Percentiles rank a stretch among this genome's conserved stretches.
Evolutionary conservation across 495 filamentous ascomycete genomes (phyloP).

Genomic region (Emericellopsis terricola): DNA sequence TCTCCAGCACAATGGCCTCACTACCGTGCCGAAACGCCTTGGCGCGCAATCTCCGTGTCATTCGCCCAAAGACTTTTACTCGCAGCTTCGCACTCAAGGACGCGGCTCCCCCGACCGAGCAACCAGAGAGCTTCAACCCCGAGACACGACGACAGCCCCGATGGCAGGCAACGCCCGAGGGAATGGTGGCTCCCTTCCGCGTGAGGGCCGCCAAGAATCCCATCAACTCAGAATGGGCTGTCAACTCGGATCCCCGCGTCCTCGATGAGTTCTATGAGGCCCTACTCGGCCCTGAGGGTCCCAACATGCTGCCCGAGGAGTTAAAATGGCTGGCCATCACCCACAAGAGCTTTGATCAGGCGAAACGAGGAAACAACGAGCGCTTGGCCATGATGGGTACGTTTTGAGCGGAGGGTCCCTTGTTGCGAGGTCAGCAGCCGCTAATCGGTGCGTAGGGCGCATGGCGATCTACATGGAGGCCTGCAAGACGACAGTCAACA

Average conservation of each 20-base stretch:
- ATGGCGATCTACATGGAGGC: not conserved
- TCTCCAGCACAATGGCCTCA: conserved; percentile 9
- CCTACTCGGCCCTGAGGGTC: conserved; percentile 51
- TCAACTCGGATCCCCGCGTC: conserved; percentile 55
- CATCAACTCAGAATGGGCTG: conserved; percentile 30
- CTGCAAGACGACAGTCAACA: conserved; percentile 4
- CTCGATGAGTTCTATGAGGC: conserved; percentile 59
- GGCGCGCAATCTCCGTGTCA: conserved; percentile 8
- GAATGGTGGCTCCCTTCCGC: conserved; percentile 57
- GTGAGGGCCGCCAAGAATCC: conserved; percentile 28
- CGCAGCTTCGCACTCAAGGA: too few relatives aligned
- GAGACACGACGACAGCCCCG: conserved; percentile 32
- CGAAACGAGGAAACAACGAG: conserved; percentile 84
- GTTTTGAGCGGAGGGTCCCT: conserved; percentile 7
- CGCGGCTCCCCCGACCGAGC: not conserved
- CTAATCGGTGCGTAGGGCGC: conserved; percentile 1
- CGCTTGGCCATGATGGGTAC: conserved; percentile 78
- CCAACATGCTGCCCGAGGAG: conserved; percentile 64
- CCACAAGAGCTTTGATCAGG: conserved; percentile 97
- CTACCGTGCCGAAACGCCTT: conserved; percentile 10
- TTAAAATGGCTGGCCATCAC: conserved; percentile 94
- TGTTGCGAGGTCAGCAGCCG: not conserved
- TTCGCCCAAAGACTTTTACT: too few relatives aligned
- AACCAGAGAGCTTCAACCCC: conserved; percentile 3
- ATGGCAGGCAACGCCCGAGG: conserved; percentile 67